Evolutionary conservation across 2,329 filamentous ascomycete species (phyloP), one percentile per base, ranked within the genome.

Genomic region (Westerdykella aurantiaca): DNA sequence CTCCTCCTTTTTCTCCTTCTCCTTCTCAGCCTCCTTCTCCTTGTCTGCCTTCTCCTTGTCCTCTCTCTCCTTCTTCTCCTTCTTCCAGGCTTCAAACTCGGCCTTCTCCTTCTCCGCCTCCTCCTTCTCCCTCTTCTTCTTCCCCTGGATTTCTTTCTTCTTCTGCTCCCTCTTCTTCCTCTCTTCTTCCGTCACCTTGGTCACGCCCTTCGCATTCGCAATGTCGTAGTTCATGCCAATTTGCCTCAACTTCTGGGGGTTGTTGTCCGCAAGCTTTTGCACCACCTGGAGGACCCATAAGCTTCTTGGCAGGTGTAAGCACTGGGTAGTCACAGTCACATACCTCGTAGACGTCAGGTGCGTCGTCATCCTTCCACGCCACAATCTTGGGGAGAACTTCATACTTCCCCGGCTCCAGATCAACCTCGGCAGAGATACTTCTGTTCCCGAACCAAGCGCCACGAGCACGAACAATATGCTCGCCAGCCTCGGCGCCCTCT

Each of bases 401-500:
- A 64, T 93, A 93, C 31, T 76, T 79, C 6, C 88, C 88, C 0
- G 82, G 77, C 17, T 85, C 79, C 34, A 93, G 78, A 22, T 83
- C 75, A 14, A 91, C 75, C 61, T 93, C 87, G 2, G 86, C 81
- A 39, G 83, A 88, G 40, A 89, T 82, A 5, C 83, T 85, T 7
- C 88, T 81, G 12, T 74, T 80, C 73, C 87, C 85, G 60, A 72
- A 72, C 53, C 59, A 64, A 64, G 72, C 54, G 60, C 76, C 47
- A 54, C 73, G 47, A 37, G 73, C 77, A 38, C 75, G 75, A 6
- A 79, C 72, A 34, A 78, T 73, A 48, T 79, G 77, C 23, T 78
- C 72, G 5, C 74, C 70, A 31, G 77, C 70, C 16, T 39, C 35
- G 3, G 56, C 43, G 10, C 70, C 71, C 60, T 76, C 70, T 46